Conservation (phyloP, 2,329 filamentous ascomycete genomes). For the Chalaropsis ovoidea region DNA sequence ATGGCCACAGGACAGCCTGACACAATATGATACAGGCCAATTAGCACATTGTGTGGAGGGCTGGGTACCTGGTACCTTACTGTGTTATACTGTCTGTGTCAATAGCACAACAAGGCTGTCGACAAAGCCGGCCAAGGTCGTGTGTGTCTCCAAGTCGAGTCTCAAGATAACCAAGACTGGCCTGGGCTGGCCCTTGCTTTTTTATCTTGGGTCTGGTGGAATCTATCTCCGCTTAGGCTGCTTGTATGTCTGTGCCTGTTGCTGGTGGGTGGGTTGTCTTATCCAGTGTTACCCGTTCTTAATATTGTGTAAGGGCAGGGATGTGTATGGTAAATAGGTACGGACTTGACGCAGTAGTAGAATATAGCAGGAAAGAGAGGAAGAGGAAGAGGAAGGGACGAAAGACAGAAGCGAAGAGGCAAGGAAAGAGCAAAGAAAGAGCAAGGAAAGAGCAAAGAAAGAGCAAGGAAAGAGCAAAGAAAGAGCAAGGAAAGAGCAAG, state of each 20-base stretch:
- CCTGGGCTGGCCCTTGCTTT: neutral
- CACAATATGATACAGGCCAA: constrained; percentile 1
- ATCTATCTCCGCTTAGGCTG: neutral
- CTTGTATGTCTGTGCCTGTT: neutral
- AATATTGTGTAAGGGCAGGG: neutral
- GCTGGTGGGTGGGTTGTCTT: neutral
- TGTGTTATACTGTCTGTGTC: neutral
- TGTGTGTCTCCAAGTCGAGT: neutral
- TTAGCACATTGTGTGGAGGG: neutral
- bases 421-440: neutral
- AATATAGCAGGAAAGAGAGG: too few species aligned
- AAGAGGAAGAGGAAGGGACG: too few species aligned
- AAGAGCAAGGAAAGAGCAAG: too few species aligned
- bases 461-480: neutral
- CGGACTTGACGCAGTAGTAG: too few species aligned
- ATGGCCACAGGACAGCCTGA: neutral
- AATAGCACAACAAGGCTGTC: neutral
- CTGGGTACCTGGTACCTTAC: neutral
- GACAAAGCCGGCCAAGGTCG: neutral
- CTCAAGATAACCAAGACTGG: neutral
- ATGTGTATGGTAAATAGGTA: too few species aligned
- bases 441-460: too few species aligned
- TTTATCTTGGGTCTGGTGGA: neutral
- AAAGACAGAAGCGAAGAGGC: too few species aligned
- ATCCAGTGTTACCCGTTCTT: neutral